Evolutionary conservation across 108 stramenopile genomes (phyloP).

Genomic region (Cyclotella cryptica): DNA sequence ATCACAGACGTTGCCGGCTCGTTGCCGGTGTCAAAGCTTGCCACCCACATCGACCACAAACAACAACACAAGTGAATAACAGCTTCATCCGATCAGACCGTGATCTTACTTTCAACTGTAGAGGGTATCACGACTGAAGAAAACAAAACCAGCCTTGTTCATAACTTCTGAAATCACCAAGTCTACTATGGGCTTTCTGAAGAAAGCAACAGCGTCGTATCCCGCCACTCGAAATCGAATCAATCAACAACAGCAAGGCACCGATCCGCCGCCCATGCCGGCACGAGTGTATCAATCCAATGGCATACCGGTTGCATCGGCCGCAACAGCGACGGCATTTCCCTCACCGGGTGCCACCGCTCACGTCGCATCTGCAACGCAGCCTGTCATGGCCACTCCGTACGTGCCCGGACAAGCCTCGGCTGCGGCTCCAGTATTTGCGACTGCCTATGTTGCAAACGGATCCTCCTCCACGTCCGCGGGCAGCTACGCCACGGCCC

Average conservation of each 20-base stretch:
- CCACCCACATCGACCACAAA: too few relatives aligned
- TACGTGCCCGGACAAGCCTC: constrained; percentile 1
- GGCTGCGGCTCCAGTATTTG: constrained; percentile 11
- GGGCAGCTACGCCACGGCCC: neutral
- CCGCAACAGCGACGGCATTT: neutral
- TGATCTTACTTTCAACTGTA: too few relatives aligned
- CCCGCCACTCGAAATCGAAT: constrained; percentile 41
- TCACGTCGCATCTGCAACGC: neutral
- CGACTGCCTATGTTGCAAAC: constrained; percentile 13
- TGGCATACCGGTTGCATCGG: constrained; percentile 7
- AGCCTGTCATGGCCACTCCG: constrained; percentile 37
- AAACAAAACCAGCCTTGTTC: too few relatives aligned
- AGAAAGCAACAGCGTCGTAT: constrained; percentile 1
- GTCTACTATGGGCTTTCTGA: too few relatives aligned
- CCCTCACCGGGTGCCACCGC: neutral
- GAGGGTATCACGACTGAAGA: too few relatives aligned
- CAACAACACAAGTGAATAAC: too few relatives aligned
- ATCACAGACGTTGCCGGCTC: too few relatives aligned
- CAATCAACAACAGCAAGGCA: constrained; percentile 23
- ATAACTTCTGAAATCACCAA: too few relatives aligned
- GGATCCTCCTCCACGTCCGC: neutral
- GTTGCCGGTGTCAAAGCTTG: too few relatives aligned
- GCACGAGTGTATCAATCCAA: constrained; percentile 10
- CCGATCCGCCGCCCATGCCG: constrained; percentile 16
- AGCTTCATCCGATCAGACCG: too few relatives aligned